Percentiles rank a stretch among this genome's conserved stretches.
phyloP scores from a whole-genome alignment of 495 filamentous ascomycete species.

The Glonium stellatum region DNA sequence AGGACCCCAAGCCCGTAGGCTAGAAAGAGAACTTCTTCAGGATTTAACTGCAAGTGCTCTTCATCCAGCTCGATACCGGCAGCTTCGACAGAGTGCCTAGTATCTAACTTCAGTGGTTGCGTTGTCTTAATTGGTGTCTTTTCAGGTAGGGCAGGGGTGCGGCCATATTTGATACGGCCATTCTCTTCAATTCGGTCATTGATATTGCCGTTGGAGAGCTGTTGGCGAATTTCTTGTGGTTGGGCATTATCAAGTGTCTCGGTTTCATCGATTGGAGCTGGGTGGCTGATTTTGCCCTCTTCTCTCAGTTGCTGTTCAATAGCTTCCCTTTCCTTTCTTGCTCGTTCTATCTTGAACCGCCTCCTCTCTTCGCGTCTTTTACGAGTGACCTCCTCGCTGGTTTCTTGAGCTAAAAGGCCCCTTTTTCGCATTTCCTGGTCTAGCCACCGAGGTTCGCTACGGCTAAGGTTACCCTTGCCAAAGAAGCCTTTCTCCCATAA shows the following conservation, averaged over 20 bases:
- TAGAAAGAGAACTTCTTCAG: conserved; percentile 91
- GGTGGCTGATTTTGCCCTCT: conserved; percentile 45
- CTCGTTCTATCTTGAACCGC: conserved; percentile 80
- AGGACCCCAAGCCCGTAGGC: conserved; percentile 75
- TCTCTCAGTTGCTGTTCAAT: conserved; percentile 63
- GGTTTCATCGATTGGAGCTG: neutral
- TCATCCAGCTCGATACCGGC: conserved; percentile 42
- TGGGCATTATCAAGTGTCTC: neutral
- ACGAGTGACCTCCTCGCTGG: conserved; percentile 73
- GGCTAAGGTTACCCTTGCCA: conserved; percentile 84
- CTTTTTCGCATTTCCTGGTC: conserved; percentile 67
- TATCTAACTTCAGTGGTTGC: neutral
- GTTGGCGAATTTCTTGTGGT: neutral
- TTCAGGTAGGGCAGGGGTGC: too few relatives aligned
- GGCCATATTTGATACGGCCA: neutral
- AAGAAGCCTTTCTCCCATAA: conserved; percentile 96
- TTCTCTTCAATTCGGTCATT: neutral
- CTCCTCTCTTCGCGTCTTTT: conserved; percentile 70
- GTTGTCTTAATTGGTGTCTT: too few relatives aligned
- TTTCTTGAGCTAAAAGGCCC: conserved; percentile 54
- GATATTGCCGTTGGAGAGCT: neutral
- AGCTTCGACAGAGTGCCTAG: neutral
- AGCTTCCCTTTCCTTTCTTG: conserved; percentile 71
- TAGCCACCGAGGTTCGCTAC: conserved; percentile 91
- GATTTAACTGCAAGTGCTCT: conserved; percentile 84